phyloP scores from a whole-genome alignment of 2,329 filamentous ascomycete species.

The Lasiodiplodia theobromae region DNA sequence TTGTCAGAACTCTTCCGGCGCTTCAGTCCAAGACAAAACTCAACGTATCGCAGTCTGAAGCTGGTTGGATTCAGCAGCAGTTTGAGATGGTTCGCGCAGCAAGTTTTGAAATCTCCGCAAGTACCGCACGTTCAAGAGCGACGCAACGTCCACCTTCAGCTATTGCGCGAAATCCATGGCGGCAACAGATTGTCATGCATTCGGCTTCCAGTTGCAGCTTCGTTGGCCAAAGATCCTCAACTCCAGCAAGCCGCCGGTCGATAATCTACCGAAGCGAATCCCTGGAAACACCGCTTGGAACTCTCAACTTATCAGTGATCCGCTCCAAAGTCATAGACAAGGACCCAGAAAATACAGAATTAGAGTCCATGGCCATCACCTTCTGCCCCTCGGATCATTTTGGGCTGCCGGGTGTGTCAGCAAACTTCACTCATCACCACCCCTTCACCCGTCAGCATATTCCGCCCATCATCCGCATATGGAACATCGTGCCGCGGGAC shows the following conservation, averaged over 20 bases:
- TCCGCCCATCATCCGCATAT: not conserved
- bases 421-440: not conserved
- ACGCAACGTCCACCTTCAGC: not conserved
- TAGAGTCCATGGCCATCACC: not conserved
- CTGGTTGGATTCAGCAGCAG: conserved; percentile 1
- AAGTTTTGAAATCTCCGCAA: conserved; percentile 1
- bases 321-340: not conserved
- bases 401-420: not conserved
- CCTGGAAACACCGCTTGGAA: not conserved
- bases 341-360: not conserved
- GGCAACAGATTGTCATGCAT: not conserved
- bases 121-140: not conserved
- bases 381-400: not conserved
- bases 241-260: not conserved
- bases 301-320: not conserved
- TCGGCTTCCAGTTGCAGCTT: not conserved
- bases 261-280: not conserved
- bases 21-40: not conserved
- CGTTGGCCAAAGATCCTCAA: not conserved
- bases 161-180: not conserved
- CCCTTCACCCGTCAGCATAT: not conserved
- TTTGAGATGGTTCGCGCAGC: not conserved
- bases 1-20: not conserved
- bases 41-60: not conserved
- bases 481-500: not conserved